A percentile compares a stretch with the other conserved stretches of the same genome.
Evolutionary conservation across 176 grass and related monocot species (phyloP).

Genomic region (Oryza punctata): DNA sequence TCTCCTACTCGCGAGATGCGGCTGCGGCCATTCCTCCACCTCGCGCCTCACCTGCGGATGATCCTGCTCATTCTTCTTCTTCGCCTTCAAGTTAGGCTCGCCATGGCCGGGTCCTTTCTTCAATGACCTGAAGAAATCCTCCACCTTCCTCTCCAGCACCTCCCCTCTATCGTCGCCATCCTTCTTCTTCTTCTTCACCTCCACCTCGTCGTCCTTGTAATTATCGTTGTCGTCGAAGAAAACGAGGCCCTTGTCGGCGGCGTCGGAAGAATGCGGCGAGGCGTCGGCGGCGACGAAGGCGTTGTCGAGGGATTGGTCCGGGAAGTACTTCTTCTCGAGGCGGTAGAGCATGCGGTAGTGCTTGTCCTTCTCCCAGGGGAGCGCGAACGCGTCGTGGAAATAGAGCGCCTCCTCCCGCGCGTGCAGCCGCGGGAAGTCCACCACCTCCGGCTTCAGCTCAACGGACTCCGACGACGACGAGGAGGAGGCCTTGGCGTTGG

Average conservation of each 20-base stretch:
- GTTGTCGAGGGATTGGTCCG: constrained; percentile 89
- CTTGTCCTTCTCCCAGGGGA: constrained; percentile 97
- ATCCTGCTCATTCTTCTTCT: constrained; percentile 20
- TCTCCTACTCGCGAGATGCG: constrained; percentile 67
- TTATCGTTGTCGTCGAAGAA: constrained; percentile 70
- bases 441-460: constrained; percentile 80
- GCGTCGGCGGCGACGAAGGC: constrained; percentile 62
- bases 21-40: constrained; percentile 40
- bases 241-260: constrained; percentile 59
- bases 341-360: constrained; percentile 97
- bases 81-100: neutral
- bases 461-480: constrained; percentile 49
- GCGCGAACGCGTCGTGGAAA: constrained; percentile 93
- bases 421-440: constrained; percentile 91
- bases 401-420: constrained; percentile 92
- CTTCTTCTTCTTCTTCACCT: constrained; percentile 2
- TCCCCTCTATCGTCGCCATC: constrained; percentile 37
- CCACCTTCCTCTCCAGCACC: constrained; percentile 86
- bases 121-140: constrained; percentile 89
- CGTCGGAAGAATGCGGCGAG: constrained; percentile 22
- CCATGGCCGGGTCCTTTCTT: constrained; percentile 55
- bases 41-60: constrained; percentile 29
- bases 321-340: constrained; percentile 99
- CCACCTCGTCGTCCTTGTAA: neutral
- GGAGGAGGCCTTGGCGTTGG: constrained; percentile 38